A percentile compares a stretch with the other conserved stretches of the same genome.
These are phyloP conservation scores for Apiospora marii DNA, from an alignment of 2,329 filamentous ascomycete genomes.

Conservation along the genomic window DNA sequence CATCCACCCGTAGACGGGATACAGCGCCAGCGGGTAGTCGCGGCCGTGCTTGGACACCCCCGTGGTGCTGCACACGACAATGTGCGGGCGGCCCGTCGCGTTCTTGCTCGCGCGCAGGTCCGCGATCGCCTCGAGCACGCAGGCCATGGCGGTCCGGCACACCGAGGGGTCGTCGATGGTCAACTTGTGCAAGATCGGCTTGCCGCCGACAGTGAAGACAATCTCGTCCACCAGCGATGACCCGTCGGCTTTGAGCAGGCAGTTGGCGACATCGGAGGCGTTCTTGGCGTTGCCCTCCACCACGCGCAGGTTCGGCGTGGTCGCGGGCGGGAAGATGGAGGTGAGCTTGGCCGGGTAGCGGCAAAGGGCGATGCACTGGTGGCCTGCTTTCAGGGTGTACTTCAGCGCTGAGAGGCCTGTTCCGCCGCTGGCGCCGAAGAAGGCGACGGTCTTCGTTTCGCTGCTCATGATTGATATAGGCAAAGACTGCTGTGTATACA, in stretches of 20 bases:
- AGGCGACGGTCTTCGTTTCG: constrained; percentile 52
- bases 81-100: constrained; percentile 43
- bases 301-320: constrained; percentile 50
- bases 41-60: constrained; percentile 49
- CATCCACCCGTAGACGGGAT: constrained; percentile 53
- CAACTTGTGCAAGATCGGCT: constrained; percentile 41
- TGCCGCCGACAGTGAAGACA: constrained; percentile 56
- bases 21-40: constrained; percentile 52
- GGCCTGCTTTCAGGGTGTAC: constrained; percentile 53
- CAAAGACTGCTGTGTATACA: too few relatives aligned
- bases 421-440: constrained; percentile 62
- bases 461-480: not conserved
- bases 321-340: constrained; percentile 41
- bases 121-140: constrained; percentile 51
- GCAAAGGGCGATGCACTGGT: constrained; percentile 57
- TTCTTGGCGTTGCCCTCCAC: constrained; percentile 58
- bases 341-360: constrained; percentile 59
- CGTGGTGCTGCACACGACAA: constrained; percentile 51
- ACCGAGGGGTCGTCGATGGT: constrained; percentile 55
- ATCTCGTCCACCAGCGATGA: constrained; percentile 53
- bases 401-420: constrained; percentile 56
- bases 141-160: constrained; percentile 53
- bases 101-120: constrained; percentile 35
- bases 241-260: constrained; percentile 42
- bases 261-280: constrained; percentile 44